Evolutionary conservation across 1,139 yeast species (phyloP).

Genomic region (Saccharomyces pastorianus): DNA sequence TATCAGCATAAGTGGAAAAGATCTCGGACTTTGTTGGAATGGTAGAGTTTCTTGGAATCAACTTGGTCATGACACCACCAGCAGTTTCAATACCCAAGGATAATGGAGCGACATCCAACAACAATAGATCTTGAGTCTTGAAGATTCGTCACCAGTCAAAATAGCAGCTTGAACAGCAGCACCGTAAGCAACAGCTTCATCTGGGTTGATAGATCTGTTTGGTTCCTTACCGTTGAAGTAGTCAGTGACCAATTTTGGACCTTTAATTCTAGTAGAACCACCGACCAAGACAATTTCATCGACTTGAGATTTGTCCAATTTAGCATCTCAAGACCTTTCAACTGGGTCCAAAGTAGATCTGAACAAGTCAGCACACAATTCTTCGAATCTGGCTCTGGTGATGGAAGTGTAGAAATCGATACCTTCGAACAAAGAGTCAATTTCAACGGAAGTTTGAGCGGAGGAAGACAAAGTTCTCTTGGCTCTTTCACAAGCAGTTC

Average conservation of each 20-base stretch:
- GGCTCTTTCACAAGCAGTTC: conserved; percentile 85
- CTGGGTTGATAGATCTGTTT: conserved; percentile 73
- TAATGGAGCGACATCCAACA: conserved; percentile 87
- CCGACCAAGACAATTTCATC: conserved; percentile 81
- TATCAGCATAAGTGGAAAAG: conserved; percentile 92
- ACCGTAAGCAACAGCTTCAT: conserved; percentile 66
- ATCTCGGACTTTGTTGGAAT: conserved; percentile 94
- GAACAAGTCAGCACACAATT: conserved; percentile 70
- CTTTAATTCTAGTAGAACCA: conserved; percentile 85
- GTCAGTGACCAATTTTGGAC: conserved; percentile 76
- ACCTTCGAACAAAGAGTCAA: conserved; percentile 73
- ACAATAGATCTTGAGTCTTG: conserved; percentile 75
- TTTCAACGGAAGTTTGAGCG: conserved; percentile 73
- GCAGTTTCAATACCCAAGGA: conserved; percentile 95
- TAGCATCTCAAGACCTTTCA: conserved; percentile 73
- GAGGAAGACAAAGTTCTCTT: conserved; percentile 78
- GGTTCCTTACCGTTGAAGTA: conserved; percentile 81
- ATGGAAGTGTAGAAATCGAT: conserved; percentile 68
- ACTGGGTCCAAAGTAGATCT: conserved; percentile 76
- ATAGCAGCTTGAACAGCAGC: conserved; percentile 83
- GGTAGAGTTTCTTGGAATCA: conserved; percentile 92
- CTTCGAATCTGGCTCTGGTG: conserved; percentile 86
- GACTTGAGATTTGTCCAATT: conserved; percentile 63
- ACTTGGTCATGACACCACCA: conserved; percentile 96
- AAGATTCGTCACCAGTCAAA: conserved; percentile 77